Conservation (phyloP, 139 green algal genomes). For the Marvania coccoides region DNA sequence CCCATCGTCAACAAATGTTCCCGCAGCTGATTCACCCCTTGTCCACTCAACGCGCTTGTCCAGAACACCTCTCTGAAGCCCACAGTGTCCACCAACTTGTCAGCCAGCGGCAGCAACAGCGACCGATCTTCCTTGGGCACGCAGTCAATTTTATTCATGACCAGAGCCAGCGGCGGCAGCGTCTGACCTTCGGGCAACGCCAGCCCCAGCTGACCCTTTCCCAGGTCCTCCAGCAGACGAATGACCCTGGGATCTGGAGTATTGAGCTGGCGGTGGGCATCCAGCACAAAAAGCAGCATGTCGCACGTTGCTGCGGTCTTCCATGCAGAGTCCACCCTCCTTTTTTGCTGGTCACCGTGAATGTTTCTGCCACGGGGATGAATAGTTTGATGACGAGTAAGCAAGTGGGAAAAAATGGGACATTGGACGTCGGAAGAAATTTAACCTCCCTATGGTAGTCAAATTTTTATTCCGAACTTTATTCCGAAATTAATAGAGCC, state of each 20-base stretch:
- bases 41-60: constrained; percentile 13
- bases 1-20: background rate
- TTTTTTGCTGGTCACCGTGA: constrained; percentile 20
- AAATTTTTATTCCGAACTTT: background rate
- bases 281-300: constrained; percentile 59
- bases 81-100: background rate
- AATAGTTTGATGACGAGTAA: too few relatives aligned
- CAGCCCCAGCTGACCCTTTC: background rate
- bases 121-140: background rate
- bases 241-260: constrained; percentile 26
- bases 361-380: too few relatives aligned
- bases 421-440: too few relatives aligned
- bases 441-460: background rate
- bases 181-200: background rate
- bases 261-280: constrained; percentile 50
- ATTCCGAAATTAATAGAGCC: background rate
- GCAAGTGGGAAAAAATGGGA: too few relatives aligned
- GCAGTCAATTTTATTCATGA: constrained; percentile 52
- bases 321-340: constrained; percentile 51
- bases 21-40: constrained; percentile 7
- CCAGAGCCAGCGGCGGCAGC: constrained; percentile 17
- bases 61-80: constrained; percentile 24
- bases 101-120: constrained; percentile 4
- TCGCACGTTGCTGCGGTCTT: constrained; percentile 42
- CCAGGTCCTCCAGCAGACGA: constrained; percentile 22